Evolutionary conservation across 2,329 filamentous ascomycete genomes (phyloP).

Genomic region (Claviceps sp.): DNA sequence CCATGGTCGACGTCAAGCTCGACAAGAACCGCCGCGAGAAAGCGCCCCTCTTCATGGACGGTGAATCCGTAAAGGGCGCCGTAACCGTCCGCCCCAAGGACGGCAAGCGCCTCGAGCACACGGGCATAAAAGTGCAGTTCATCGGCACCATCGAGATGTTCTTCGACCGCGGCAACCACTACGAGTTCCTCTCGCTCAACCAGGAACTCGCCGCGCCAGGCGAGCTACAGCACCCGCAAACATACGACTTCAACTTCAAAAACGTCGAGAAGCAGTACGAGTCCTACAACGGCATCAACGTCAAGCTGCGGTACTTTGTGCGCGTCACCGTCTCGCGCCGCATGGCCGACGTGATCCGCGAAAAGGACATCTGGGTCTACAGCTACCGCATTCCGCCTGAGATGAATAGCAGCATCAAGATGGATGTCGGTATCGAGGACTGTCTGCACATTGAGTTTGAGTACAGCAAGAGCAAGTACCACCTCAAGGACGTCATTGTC

Average conservation of each 20-base stretch:
- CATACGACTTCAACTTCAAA: constrained; percentile 99
- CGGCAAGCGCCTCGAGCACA: constrained; percentile 94
- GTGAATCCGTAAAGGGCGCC: constrained; percentile 92
- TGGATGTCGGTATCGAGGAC: constrained; percentile 99
- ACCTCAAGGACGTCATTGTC: constrained; percentile 97
- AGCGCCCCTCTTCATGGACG: constrained; percentile 92
- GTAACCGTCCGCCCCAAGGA: constrained; percentile 95
- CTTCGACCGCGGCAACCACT: constrained; percentile 97
- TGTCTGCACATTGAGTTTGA: constrained; percentile 99
- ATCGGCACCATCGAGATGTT: constrained; percentile 99
- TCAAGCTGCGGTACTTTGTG: constrained; percentile 96
- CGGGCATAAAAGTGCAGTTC: constrained; percentile 98
- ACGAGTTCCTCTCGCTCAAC: constrained; percentile 94
- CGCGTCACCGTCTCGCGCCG: constrained; percentile 90
- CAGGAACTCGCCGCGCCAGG: constrained; percentile 94
- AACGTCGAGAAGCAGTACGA: constrained; percentile 99
- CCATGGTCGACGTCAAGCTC: constrained; percentile 94
- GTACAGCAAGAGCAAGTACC: constrained; percentile 98
- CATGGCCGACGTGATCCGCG: constrained; percentile 95
- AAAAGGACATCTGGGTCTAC: constrained; percentile 99
- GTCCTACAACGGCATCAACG: constrained; percentile 98
- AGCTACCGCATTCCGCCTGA: constrained; percentile 95
- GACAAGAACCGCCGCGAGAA: constrained; percentile 97
- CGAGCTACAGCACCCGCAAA: constrained; percentile 96
- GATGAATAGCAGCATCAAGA: constrained; percentile 98